Evolutionary conservation across 352 stramenopile species (phyloP).

Genomic region (Aphanomyces astaci): DNA sequence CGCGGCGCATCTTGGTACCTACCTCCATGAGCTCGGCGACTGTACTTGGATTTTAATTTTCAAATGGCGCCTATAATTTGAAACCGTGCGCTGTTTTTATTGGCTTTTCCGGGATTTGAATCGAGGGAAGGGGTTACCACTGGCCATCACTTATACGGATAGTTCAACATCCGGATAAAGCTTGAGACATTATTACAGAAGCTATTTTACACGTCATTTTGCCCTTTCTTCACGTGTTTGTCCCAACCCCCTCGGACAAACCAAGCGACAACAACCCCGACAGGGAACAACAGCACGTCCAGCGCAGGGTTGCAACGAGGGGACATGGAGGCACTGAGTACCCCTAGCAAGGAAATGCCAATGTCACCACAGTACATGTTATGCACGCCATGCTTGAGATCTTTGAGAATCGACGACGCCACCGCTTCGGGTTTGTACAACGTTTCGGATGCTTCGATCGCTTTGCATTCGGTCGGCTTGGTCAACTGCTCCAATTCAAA

Average conservation of each 20-base stretch:
- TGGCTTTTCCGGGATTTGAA: background rate
- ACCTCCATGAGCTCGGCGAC: background rate
- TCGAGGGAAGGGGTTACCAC: too few relatives aligned
- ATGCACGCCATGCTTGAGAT: constrained; percentile 17
- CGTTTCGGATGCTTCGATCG: constrained; percentile 50
- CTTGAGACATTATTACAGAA: too few relatives aligned
- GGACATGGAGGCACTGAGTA: background rate
- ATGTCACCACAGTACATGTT: constrained; percentile 21
- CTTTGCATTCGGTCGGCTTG: constrained; percentile 62
- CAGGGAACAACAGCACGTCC: constrained; percentile 19
- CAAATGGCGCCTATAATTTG: background rate
- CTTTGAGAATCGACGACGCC: constrained; percentile 4
- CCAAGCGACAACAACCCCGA: background rate
- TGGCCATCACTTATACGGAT: background rate
- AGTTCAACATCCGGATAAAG: background rate
- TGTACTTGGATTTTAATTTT: background rate
- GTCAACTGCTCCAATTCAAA: constrained; percentile 66
- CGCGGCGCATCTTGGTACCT: background rate
- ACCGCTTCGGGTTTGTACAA: constrained; percentile 16
- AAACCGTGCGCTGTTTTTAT: background rate
- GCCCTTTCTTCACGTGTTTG: background rate
- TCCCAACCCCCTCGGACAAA: constrained; percentile 7
- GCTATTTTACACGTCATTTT: too few relatives aligned
- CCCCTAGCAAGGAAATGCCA: constrained; percentile 8
- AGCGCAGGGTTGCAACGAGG: constrained; percentile 3